Conservation (phyloP, 768 basidiomycete species). For the Gloeostereum incarnatum region DNA sequence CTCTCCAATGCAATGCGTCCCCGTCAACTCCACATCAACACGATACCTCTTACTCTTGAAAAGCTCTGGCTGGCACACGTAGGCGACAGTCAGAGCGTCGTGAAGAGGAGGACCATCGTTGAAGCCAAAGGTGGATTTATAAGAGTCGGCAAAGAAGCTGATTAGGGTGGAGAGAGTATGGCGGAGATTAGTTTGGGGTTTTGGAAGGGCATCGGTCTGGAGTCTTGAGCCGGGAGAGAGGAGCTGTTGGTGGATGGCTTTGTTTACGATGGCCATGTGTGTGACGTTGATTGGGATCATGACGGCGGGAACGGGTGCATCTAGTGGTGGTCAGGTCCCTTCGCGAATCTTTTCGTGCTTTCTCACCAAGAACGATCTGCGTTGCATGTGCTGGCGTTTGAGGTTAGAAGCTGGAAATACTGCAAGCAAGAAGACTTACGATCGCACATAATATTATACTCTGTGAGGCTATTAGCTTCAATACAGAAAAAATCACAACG, state of each 20-base stretch:
- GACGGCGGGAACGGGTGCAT: constrained; percentile 39
- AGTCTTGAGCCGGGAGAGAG: constrained; percentile 23
- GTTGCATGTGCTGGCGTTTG: constrained; percentile 58
- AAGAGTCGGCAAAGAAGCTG: constrained; percentile 62
- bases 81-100: constrained; percentile 77
- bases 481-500: background rate
- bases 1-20: constrained; percentile 59
- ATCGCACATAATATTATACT: constrained; percentile 78
- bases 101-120: constrained; percentile 81
- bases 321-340: constrained; percentile 12
- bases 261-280: constrained; percentile 72
- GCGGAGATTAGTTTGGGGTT: constrained; percentile 39
- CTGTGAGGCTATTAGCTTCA: constrained; percentile 19
- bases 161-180: constrained; percentile 70
- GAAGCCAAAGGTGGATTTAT: constrained; percentile 74
- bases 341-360: background rate
- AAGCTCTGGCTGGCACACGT: constrained; percentile 57
- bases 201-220: constrained; percentile 6
- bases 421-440: constrained; percentile 35
- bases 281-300: constrained; percentile 90
- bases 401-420: background rate
- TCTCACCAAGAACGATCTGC: constrained; percentile 65
- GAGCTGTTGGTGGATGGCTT: constrained; percentile 39
- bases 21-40: constrained; percentile 76
- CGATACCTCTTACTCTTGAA: constrained; percentile 57